These are phyloP conservation scores for Blastobotrys ciferrii DNA, from an alignment of 1,139 yeast genomes.

Conservation along the genomic window DNA sequence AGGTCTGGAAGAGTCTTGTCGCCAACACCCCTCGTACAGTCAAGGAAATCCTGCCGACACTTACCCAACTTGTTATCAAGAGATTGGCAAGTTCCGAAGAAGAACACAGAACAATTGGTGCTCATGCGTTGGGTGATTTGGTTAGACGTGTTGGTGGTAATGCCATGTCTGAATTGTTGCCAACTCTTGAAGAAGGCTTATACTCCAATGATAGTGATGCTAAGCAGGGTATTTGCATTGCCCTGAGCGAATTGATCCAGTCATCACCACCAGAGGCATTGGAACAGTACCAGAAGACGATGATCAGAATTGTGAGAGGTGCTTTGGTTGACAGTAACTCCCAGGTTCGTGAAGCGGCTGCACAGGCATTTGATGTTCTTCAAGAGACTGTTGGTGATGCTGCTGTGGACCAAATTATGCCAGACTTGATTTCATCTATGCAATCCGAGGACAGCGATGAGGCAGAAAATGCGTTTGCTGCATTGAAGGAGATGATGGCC, in stretches of 20 bases:
- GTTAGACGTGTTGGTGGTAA: slow-evolving; percentile 93
- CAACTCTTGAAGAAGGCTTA: slow-evolving; percentile 73
- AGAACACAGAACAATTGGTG: slow-evolving; percentile 82
- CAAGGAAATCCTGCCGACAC: slow-evolving; percentile 83
- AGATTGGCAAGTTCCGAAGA: slow-evolving; percentile 80
- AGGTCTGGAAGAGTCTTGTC: slow-evolving; percentile 96
- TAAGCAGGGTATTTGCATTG: slow-evolving; percentile 95
- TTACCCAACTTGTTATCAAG: slow-evolving; percentile 76
- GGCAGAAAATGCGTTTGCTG: slow-evolving; percentile 78
- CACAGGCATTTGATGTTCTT: slow-evolving; percentile 82
- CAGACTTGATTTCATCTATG: slow-evolving; percentile 71
- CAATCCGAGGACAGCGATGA: slow-evolving; percentile 50
- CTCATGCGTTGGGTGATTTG: slow-evolving; percentile 90
- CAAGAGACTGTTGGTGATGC: slow-evolving; percentile 79
- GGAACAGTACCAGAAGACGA: slow-evolving; percentile 60
- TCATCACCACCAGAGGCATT: slow-evolving; percentile 68
- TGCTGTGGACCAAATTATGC: slow-evolving; percentile 86
- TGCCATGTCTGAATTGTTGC: slow-evolving; percentile 79
- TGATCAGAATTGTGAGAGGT: slow-evolving; percentile 72
- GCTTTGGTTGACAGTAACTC: slow-evolving; percentile 75
- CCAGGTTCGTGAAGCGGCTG: slow-evolving; percentile 85
- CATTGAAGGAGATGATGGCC: slow-evolving; percentile 89
- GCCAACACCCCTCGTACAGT: slow-evolving; percentile 96
- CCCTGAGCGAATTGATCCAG: slow-evolving; percentile 78
- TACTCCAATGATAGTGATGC: slow-evolving; percentile 68